Base-by-base conservation (phyloP, 148 eudicot genomes). In the Fagopyrum homotropicum region DNA sequence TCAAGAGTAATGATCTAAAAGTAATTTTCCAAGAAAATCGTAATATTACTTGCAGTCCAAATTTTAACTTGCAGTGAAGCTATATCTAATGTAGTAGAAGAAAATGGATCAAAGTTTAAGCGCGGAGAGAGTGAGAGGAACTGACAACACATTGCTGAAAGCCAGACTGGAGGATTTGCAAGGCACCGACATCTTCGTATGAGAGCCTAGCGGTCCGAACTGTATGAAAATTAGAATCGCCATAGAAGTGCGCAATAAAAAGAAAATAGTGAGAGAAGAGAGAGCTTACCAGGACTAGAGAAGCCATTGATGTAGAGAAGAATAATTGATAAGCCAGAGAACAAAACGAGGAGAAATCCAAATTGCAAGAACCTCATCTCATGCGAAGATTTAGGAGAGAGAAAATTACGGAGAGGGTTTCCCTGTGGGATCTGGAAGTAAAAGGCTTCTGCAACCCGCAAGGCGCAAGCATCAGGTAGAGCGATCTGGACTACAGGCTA, bases 61-160 rank as follows among this genome's bases (percentile, higher is more conserved):
- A 35, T 49, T 6, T 60, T 45, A 29, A 66, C 8, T 73, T n/a
- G 9, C 19, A 73, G 22, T 26, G 75, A 40, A 15, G 50, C 73
- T 35, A 16, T 16, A 26, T 72, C 14, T 51, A 43, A 11, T 45
- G 9, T 11, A 54, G 66, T 4, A 69, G 72, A 43, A 8, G 17
- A 40, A 14, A 40, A 35, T 29, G 3, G 12, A 66, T 40, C 46
- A 14, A 43, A 66, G 17, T 66, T 14, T 29, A 40, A 66, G 35
- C n/a, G n/a, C 47, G 30, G 16, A 6, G 71, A 46, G 15, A 7
- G 66, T 10, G 9, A 73, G 61, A 9, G 12, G 22, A 80, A 56
- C 93, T 86, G 61, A 93, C 98, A 88, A 93, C 98, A 78, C 98
- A 93, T 80, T 88, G 88, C 80, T 88, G 86, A 79, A 93, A 93